Evolutionary conservation across 2,329 filamentous ascomycete genomes (phyloP).

Genomic region (Pyrenophora teres): DNA sequence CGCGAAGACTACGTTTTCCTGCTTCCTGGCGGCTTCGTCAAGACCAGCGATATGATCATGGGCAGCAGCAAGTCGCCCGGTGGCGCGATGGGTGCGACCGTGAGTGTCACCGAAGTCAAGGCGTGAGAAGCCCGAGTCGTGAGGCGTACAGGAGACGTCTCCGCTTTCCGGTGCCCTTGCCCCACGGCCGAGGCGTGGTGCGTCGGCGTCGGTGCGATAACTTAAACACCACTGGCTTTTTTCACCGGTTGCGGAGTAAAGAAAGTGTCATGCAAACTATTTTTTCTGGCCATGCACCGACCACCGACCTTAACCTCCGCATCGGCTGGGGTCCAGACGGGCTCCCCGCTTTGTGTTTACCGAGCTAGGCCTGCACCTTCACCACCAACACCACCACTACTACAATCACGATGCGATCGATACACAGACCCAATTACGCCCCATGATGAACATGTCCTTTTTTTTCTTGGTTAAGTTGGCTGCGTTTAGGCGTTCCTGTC

Average conservation of each 20-base stretch:
- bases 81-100: constrained; percentile 17
- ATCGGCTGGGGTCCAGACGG: neutral
- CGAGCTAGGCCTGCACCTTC: neutral
- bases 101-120: constrained; percentile 31
- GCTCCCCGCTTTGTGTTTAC: constrained; percentile 2
- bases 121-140: constrained; percentile 11
- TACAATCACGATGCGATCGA: neutral
- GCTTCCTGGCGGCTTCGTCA: constrained; percentile 63
- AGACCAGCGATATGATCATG: constrained; percentile 60
- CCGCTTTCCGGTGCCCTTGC: no score
- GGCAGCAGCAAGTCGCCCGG: constrained; percentile 35
- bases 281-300: neutral
- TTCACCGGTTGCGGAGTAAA: no score
- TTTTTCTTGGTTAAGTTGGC: no score
- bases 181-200: no score
- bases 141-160: no score
- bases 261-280: no score
- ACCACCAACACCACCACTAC: neutral
- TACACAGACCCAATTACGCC: neutral
- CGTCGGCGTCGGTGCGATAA: neutral
- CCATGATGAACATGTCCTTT: no score
- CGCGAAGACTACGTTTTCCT: constrained; percentile 62
- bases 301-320: no score
- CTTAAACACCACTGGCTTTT: no score
- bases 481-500: no score